Evolutionary conservation across 257 asterid species (phyloP).

Genomic region (Solanum pennellii): DNA sequence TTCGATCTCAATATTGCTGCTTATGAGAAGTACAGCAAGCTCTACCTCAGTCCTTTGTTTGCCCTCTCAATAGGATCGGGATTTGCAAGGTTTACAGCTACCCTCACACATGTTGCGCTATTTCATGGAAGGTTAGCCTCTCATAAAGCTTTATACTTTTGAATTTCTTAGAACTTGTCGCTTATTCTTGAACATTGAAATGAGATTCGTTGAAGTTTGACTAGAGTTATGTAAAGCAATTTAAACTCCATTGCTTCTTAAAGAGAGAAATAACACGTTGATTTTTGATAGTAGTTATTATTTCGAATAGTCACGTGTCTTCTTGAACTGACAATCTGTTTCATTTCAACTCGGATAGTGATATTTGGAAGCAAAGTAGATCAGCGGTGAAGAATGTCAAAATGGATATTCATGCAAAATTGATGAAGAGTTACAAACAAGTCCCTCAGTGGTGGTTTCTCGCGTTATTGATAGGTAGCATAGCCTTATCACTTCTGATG

Average conservation of each 20-base stretch:
- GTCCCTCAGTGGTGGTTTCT: constrained; percentile 96
- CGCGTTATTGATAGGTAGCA: constrained; percentile 49
- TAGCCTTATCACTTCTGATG: constrained; percentile 49
- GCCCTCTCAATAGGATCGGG: constrained; percentile 96
- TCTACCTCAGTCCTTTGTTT: constrained; percentile 90
- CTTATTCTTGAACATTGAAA: neutral
- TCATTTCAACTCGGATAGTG: constrained; percentile 27
- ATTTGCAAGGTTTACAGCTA: constrained; percentile 87
- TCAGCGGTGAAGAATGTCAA: constrained; percentile 60
- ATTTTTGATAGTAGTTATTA: neutral
- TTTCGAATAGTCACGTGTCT: neutral
- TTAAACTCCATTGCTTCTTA: neutral
- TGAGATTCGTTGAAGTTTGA: neutral
- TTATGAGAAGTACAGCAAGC: constrained; percentile 70
- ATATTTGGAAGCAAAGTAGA: constrained; percentile 79
- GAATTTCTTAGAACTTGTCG: neutral
- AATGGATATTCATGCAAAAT: constrained; percentile 56
- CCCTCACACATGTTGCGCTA: constrained; percentile 82
- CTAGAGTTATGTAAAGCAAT: neutral
- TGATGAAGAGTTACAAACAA: constrained; percentile 80
- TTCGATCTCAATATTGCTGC: constrained; percentile 67
- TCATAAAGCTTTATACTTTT: neutral
- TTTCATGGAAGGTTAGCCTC: constrained; percentile 81
- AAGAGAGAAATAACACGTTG: neutral
- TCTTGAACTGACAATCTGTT: neutral